A percentile compares a stretch with the other conserved stretches of the same genome.
These are phyloP conservation scores for Globisporangium spinosum DNA, from an alignment of 352 stramenopile genomes.

Conservation along the genomic window DNA sequence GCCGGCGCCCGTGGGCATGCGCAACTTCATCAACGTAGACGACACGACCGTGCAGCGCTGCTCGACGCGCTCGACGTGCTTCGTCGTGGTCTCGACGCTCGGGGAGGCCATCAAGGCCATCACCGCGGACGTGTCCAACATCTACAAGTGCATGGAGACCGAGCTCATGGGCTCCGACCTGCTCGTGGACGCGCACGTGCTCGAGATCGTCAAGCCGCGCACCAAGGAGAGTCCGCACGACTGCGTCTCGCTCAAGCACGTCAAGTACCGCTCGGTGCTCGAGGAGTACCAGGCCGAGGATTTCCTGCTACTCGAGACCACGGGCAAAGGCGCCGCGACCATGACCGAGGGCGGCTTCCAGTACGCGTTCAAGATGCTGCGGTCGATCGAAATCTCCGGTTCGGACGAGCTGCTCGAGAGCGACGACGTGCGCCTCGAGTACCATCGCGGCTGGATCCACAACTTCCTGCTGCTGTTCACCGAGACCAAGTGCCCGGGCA, in stretches of 20 bases:
- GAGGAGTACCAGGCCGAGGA: slow-evolving; percentile 56
- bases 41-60: slow-evolving; percentile 40
- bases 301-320: slow-evolving; percentile 60
- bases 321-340: slow-evolving; percentile 30
- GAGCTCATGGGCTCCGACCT: slow-evolving; percentile 51
- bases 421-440: slow-evolving; percentile 40
- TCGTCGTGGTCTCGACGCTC: slow-evolving; percentile 51
- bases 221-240: slow-evolving; percentile 69
- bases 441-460: slow-evolving; percentile 53
- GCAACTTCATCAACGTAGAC: slow-evolving; percentile 38
- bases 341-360: slow-evolving; percentile 34
- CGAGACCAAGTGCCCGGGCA: slow-evolving; percentile 48
- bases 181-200: slow-evolving; percentile 61
- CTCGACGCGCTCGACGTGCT: slow-evolving; percentile 50
- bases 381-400: slow-evolving; percentile 32
- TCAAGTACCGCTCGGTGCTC: slow-evolving; percentile 63
- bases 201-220: slow-evolving; percentile 61
- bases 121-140: slow-evolving; percentile 45
- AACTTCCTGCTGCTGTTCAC: slow-evolving; percentile 56
- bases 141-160: slow-evolving; percentile 52
- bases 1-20: slow-evolving; percentile 38
- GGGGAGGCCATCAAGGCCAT: slow-evolving; percentile 57
- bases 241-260: slow-evolving; percentile 76
- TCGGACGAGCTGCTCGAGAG: slow-evolving; percentile 44
- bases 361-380: slow-evolving; percentile 66